Evolutionary conservation across 495 filamentous ascomycete species (phyloP).

Genomic region (Sabuloglossum arenarium): DNA sequence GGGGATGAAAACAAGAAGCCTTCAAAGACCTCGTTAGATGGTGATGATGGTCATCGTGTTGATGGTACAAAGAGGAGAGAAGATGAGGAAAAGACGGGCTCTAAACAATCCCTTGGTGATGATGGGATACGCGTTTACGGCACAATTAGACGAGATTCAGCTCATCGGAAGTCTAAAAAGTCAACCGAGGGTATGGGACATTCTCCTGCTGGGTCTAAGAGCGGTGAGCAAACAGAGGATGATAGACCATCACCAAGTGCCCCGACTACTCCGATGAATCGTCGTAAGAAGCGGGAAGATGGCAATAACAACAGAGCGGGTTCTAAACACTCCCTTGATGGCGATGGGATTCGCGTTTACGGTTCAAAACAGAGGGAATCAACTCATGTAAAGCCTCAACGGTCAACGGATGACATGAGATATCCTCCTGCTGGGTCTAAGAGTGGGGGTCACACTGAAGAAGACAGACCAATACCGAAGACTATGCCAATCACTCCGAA

Average conservation of each 20-base stretch:
- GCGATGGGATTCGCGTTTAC: neutral
- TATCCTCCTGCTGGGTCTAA: neutral
- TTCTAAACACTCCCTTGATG: neutral
- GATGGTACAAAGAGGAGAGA: neutral
- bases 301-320: neutral
- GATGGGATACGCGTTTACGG: neutral
- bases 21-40: neutral
- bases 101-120: neutral
- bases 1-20: neutral
- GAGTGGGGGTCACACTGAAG: neutral
- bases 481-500: neutral
- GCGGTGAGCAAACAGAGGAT: neutral
- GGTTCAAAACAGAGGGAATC: neutral
- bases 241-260: neutral
- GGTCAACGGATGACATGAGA: neutral
- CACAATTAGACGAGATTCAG: neutral
- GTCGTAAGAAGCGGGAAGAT: neutral
- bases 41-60: neutral
- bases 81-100: neutral
- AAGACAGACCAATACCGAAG: neutral
- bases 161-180: neutral
- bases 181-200: neutral
- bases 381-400: neutral
- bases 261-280: neutral
- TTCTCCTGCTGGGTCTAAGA: neutral